A percentile compares a stretch with the other conserved stretches of the same genome.
Conservation (phyloP, 768 basidiomycete species). For the Thelephora aurantiotincta region DNA sequence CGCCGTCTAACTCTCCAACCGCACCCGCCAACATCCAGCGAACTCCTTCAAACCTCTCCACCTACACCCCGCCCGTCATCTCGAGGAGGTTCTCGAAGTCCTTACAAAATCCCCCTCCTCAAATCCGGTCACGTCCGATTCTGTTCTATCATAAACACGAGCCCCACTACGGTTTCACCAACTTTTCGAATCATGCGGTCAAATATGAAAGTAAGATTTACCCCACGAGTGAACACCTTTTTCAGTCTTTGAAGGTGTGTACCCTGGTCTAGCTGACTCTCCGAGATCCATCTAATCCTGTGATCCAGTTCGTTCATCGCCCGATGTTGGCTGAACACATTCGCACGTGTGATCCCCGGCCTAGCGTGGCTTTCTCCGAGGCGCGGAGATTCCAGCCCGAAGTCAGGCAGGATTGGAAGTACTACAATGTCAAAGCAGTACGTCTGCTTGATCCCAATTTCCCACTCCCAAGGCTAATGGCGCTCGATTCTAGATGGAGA, state of each 20-base stretch:
- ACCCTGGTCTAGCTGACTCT: not conserved
- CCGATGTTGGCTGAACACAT: slow-evolving; percentile 59
- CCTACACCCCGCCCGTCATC: too few relatives aligned
- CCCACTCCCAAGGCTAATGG: not conserved
- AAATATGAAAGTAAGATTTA: slow-evolving; percentile 47
- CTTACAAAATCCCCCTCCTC: not conserved
- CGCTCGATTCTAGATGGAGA: slow-evolving; percentile 41
- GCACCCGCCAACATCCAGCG: too few relatives aligned
- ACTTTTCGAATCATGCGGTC: slow-evolving; percentile 57
- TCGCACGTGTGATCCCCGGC: slow-evolving; percentile 44
- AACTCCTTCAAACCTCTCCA: too few relatives aligned
- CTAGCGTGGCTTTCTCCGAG: slow-evolving; percentile 55
- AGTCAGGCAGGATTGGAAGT: slow-evolving; percentile 53
- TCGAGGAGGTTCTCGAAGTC: too few relatives aligned
- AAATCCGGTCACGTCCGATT: slow-evolving; percentile 11
- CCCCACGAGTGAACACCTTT: slow-evolving; percentile 67
- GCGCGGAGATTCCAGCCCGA: slow-evolving; percentile 50
- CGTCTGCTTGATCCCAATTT: not conserved
- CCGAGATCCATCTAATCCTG: not conserved
- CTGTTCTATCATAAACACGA: slow-evolving; percentile 52
- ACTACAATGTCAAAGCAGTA: slow-evolving; percentile 44
- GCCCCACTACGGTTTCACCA: slow-evolving; percentile 60
- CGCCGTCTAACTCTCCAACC: too few relatives aligned
- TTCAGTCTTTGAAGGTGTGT: slow-evolving; percentile 44
- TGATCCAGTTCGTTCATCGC: not conserved